Evolutionary conservation across 306 rosid species (phyloP).

Genomic region (Chamaecrista fasciculata): DNA sequence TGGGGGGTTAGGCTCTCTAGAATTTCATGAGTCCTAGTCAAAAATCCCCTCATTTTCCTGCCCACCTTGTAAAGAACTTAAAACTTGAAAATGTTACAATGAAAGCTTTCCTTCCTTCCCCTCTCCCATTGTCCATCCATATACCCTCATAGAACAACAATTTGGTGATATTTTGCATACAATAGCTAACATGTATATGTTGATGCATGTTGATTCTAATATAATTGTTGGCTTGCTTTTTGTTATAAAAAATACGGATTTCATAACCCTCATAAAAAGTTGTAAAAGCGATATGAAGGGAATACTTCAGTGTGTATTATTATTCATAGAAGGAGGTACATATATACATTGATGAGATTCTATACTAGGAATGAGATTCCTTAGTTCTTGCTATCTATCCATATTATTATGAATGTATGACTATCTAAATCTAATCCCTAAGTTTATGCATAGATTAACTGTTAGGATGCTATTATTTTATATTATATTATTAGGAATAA

Average conservation of each 20-base stretch:
- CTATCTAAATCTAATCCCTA: too few relatives aligned
- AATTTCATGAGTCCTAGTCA: neutral
- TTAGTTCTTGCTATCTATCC: too few relatives aligned
- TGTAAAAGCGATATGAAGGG: too few relatives aligned
- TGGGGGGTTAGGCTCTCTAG: neutral
- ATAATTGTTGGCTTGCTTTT: constrained; percentile 14
- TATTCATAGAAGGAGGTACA: too few relatives aligned
- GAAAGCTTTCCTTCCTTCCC: neutral
- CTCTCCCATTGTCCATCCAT: neutral
- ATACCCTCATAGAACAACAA: neutral
- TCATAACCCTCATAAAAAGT: neutral
- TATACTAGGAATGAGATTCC: too few relatives aligned
- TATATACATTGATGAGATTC: too few relatives aligned
- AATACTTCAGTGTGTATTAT: too few relatives aligned
- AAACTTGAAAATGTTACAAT: neutral
- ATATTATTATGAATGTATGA: too few relatives aligned
- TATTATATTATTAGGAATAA: too few relatives aligned
- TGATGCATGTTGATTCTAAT: neutral
- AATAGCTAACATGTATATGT: neutral
- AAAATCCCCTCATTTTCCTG: neutral
- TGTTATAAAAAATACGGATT: neutral
- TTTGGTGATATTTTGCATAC: neutral
- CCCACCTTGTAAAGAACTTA: neutral
- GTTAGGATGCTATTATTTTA: too few relatives aligned
- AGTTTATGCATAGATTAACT: too few relatives aligned